Conservation (phyloP, 176 grass and related monocot species). For the Oropetium thomaeum region DNA sequence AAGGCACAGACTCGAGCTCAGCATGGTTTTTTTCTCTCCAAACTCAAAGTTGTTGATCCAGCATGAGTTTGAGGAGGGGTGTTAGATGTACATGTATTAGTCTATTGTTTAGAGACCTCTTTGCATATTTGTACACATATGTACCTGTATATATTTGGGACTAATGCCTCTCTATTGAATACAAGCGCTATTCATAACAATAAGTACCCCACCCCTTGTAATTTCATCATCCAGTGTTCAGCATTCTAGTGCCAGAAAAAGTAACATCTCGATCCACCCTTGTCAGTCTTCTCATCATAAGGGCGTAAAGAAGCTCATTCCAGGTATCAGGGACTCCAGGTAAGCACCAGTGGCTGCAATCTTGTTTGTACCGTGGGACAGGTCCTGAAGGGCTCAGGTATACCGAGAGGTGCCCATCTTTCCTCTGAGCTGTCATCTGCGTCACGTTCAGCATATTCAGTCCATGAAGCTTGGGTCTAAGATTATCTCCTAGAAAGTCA, state of each 20-base stretch:
- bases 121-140: too few relatives aligned
- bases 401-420: constrained; percentile 78
- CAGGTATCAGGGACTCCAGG: constrained; percentile 93
- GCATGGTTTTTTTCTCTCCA: too few relatives aligned
- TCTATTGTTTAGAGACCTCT: too few relatives aligned
- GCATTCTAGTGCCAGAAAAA: background rate
- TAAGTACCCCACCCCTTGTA: background rate
- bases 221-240: constrained; percentile 20
- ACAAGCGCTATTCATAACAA: too few relatives aligned
- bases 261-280: constrained; percentile 17
- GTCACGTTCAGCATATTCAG: constrained; percentile 78
- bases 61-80: too few relatives aligned
- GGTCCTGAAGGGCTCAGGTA: constrained; percentile 55
- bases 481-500: constrained; percentile 39
- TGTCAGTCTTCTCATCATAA: constrained; percentile 50
- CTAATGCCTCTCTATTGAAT: too few relatives aligned
- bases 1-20: too few relatives aligned
- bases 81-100: too few relatives aligned
- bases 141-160: too few relatives aligned
- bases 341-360: constrained; percentile 98
- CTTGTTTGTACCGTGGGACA: constrained; percentile 65
- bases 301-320: constrained; percentile 80
- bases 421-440: constrained; percentile 69
- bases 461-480: constrained; percentile 19
- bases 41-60: too few relatives aligned